Percentiles rank a stretch among this genome's conserved stretches.
These are phyloP conservation scores for Spergularia marina DNA, from an alignment of 148 eudicot species.

Conservation along the genomic window DNA sequence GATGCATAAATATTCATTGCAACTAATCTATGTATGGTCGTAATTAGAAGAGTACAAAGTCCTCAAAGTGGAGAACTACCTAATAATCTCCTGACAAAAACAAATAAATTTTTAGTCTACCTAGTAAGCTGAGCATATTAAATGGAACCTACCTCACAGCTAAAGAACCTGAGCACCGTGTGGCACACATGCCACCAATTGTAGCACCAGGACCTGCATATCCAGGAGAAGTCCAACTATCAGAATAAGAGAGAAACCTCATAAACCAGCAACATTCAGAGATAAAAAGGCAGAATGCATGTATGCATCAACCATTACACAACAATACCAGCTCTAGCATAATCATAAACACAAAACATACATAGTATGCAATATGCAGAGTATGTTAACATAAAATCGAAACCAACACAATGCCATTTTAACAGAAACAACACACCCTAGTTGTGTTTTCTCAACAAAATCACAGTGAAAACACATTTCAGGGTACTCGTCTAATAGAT, in stretches of 20 bases:
- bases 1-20: background rate
- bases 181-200: slow-evolving; percentile 99
- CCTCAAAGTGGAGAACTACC: slow-evolving; percentile 6
- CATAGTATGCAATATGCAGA: background rate
- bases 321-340: background rate
- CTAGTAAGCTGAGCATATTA: background rate
- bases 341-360: background rate
- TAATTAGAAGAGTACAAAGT: background rate
- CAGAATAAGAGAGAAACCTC: slow-evolving; percentile 1
- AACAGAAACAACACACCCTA: slow-evolving; percentile 1
- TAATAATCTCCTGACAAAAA: background rate
- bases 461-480: slow-evolving; percentile 2
- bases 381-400: background rate
- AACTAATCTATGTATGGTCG: background rate
- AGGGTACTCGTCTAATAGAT: background rate
- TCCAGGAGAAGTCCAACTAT: slow-evolving; percentile 6
- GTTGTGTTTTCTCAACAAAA: background rate
- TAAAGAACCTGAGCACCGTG: slow-evolving; percentile 97
- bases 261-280: background rate
- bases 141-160: slow-evolving; percentile 72
- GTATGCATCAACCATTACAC: background rate
- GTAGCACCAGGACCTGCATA: slow-evolving; percentile 96
- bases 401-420: background rate
- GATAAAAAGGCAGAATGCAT: background rate
- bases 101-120: background rate